Conservation (phyloP, 1,139 yeast species). For the Meyerozyma athensensis region DNA sequence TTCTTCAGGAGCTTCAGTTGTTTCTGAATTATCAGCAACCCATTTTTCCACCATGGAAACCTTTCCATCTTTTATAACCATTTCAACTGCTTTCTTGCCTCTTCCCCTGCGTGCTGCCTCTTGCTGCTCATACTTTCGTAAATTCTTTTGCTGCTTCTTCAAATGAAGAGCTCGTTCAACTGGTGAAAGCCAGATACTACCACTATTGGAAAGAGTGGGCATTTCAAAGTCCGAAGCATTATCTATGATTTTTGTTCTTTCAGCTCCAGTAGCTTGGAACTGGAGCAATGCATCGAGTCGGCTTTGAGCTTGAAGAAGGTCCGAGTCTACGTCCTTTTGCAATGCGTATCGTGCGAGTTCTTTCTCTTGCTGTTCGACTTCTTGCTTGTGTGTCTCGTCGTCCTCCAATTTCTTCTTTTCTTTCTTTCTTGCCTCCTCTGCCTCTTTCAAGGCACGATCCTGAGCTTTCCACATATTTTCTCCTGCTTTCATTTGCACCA, state of each 20-base stretch:
- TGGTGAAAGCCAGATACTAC: constrained; percentile 81
- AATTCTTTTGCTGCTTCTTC: constrained; percentile 74
- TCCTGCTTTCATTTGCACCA: constrained; percentile 51
- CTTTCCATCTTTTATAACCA: constrained; percentile 80
- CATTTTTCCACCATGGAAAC: constrained; percentile 50
- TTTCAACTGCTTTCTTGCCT: constrained; percentile 68
- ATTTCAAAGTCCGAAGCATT: constrained; percentile 85
- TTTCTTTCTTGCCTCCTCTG: constrained; percentile 35
- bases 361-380: constrained; percentile 32
- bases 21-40: constrained; percentile 14
- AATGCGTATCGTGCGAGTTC: constrained; percentile 36
- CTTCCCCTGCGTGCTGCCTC: constrained; percentile 63
- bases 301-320: constrained; percentile 62
- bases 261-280: constrained; percentile 84
- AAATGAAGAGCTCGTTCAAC: constrained; percentile 79
- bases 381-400: constrained; percentile 27
- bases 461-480: constrained; percentile 67
- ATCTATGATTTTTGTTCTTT: constrained; percentile 87
- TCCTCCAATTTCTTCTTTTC: constrained; percentile 21
- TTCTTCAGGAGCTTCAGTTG: constrained; percentile 22
- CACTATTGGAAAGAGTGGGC: constrained; percentile 42
- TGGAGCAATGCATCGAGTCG: constrained; percentile 67
- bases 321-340: constrained; percentile 41
- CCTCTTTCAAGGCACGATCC: constrained; percentile 53
- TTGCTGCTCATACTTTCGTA: constrained; percentile 56